These are phyloP conservation scores for Leishmania guyanensis DNA, from an alignment of 208 protist species.

Conservation along the genomic window DNA sequence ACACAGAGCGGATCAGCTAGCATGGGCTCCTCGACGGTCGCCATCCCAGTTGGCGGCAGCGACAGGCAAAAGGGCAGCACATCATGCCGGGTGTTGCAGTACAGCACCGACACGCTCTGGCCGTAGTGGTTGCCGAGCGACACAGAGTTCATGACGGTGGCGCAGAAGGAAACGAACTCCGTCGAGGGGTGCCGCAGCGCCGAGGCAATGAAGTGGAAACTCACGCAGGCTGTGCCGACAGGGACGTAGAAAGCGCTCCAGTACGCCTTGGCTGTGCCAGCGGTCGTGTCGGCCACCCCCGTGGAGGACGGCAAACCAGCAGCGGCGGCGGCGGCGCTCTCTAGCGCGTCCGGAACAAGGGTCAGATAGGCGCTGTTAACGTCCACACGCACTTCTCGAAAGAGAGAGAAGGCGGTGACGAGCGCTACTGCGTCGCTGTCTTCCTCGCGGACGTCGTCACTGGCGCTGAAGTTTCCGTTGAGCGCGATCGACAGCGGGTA, in stretches of 20 bases:
- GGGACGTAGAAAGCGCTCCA: slow-evolving; percentile 65
- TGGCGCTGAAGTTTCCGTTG: slow-evolving; percentile 46
- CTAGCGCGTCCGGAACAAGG: slow-evolving; percentile 31
- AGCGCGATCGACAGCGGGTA: slow-evolving; percentile 42
- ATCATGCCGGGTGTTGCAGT: slow-evolving; percentile 79
- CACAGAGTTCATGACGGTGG: slow-evolving; percentile 67
- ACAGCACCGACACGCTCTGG: slow-evolving; percentile 69
- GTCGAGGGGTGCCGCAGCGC: slow-evolving; percentile 60
- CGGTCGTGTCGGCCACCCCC: background rate
- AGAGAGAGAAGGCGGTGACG: slow-evolving; percentile 36
- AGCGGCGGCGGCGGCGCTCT: slow-evolving; percentile 7
- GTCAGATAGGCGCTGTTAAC: slow-evolving; percentile 39
- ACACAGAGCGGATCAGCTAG: slow-evolving; percentile 73
- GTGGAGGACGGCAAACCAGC: background rate
- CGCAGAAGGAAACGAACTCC: slow-evolving; percentile 72
- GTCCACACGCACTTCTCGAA: slow-evolving; percentile 47
- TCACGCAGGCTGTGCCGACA: slow-evolving; percentile 64
- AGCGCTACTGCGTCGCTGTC: slow-evolving; percentile 18
- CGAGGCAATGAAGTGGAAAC: slow-evolving; percentile 75
- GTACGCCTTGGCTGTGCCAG: slow-evolving; percentile 38
- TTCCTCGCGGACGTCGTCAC: slow-evolving; percentile 51
- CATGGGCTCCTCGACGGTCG: slow-evolving; percentile 70
- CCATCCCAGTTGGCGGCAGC: slow-evolving; percentile 38
- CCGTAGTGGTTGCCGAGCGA: slow-evolving; percentile 86
- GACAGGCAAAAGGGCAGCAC: slow-evolving; percentile 70